phyloP scores from a whole-genome alignment of 2,329 filamentous ascomycete genomes.

The Ceratocystis huliohia region DNA sequence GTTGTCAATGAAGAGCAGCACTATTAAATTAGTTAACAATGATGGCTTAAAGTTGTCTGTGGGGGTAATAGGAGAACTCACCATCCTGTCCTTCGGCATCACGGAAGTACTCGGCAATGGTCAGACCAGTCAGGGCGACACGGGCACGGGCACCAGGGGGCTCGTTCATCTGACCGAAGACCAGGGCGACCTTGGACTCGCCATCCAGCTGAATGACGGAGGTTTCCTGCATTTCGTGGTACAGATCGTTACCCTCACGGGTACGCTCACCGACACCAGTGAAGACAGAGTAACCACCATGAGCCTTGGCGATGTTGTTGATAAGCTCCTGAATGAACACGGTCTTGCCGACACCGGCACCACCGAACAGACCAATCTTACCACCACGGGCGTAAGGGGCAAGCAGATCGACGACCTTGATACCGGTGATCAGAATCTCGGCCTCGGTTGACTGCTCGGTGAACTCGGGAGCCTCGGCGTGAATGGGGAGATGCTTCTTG shows the following conservation, averaged over 20 bases:
- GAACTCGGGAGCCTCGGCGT: constrained; percentile 87
- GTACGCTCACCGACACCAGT: constrained; percentile 99
- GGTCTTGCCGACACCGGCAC: constrained; percentile 99
- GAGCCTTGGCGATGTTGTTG: constrained; percentile 99
- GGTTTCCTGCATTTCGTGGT: constrained; percentile 99
- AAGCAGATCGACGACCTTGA: constrained; percentile 99
- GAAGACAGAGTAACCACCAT: constrained; percentile 99
- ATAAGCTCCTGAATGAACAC: constrained; percentile 99
- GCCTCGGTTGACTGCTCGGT: constrained; percentile 90
- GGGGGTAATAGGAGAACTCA: constrained; percentile 31
- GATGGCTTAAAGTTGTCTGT: background rate
- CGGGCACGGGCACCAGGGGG: constrained; percentile 98
- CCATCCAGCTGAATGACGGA: constrained; percentile 98
- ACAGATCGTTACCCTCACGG: constrained; percentile 99
- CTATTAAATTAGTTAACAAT: constrained; percentile 30
- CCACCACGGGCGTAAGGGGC: constrained; percentile 99
- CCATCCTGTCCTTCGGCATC: constrained; percentile 71
- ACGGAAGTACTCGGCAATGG: constrained; percentile 73
- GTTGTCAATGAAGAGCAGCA: constrained; percentile 99
- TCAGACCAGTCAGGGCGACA: constrained; percentile 90
- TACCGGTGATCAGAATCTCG: constrained; percentile 96
- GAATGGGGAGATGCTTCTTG: constrained; percentile 76
- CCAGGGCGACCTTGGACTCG: constrained; percentile 97
- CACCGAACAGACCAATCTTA: constrained; percentile 99
- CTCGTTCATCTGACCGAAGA: constrained; percentile 99